Evolutionary conservation across 2,329 filamentous ascomycete genomes (phyloP).

Genomic region (Sclerotinia sclerotiorum): DNA sequence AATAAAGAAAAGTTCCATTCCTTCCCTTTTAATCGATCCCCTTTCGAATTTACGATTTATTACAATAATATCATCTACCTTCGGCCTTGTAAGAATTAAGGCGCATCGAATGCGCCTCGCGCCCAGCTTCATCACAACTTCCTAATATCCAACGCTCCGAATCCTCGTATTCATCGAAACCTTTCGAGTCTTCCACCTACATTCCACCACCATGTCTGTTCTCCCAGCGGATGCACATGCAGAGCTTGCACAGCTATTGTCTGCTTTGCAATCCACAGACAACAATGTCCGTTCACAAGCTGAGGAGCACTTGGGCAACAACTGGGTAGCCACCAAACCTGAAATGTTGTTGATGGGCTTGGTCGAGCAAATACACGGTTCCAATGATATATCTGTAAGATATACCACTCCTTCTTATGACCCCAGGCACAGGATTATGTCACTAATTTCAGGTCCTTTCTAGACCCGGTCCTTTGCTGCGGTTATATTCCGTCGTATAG

Average conservation of each 20-base stretch:
- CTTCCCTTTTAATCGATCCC: neutral
- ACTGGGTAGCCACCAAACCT: slow-evolving; percentile 80
- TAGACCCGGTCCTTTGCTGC: slow-evolving; percentile 89
- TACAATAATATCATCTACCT: neutral
- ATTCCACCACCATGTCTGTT: slow-evolving; percentile 66
- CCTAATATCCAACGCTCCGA: slow-evolving; percentile 14
- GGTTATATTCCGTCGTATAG: slow-evolving; percentile 90
- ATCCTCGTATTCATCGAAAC: slow-evolving; percentile 5
- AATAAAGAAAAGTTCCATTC: slow-evolving; percentile 8
- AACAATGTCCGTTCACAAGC: slow-evolving; percentile 82
- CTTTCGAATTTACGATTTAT: slow-evolving; percentile 2
- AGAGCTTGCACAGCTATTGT: slow-evolving; percentile 81
- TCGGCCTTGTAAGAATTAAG: slow-evolving; percentile 8
- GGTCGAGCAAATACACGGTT: slow-evolving; percentile 82
- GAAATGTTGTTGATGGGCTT: slow-evolving; percentile 91
- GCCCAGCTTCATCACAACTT: neutral
- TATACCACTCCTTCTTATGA: neutral
- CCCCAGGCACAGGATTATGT: no score
- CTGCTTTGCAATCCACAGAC: slow-evolving; percentile 85
- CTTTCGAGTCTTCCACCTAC: slow-evolving; percentile 7
- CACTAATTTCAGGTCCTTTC: neutral
- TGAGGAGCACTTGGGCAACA: slow-evolving; percentile 85
- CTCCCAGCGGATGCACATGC: slow-evolving; percentile 80
- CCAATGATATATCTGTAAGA: slow-evolving; percentile 49
- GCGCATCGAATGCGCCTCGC: slow-evolving; percentile 22